Percentiles rank a stretch among this genome's conserved stretches.
Conservation (phyloP, 805 yeast species). For the Debaryomyces hansenii region DNA sequence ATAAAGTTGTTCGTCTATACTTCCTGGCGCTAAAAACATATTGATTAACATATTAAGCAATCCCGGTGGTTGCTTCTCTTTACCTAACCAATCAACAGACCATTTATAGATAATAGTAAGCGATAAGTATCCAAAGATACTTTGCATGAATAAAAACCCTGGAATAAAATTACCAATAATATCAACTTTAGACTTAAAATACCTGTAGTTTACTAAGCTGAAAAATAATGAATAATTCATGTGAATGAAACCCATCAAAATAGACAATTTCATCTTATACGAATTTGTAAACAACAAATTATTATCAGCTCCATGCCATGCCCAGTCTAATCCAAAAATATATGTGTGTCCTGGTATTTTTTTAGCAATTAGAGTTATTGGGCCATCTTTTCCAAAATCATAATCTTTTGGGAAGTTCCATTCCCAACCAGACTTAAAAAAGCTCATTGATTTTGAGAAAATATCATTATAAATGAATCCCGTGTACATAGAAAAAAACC, state of each 20-base stretch:
- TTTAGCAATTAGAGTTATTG: conserved; percentile 46
- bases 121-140: conserved; percentile 71
- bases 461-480: conserved; percentile 73
- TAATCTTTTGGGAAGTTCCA: conserved; percentile 58
- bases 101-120: conserved; percentile 72
- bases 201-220: conserved; percentile 61
- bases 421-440: conserved; percentile 70
- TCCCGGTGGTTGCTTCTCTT: conserved; percentile 67
- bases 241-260: conserved; percentile 72
- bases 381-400: conserved; percentile 23
- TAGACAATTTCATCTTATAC: conserved; percentile 74
- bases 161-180: conserved; percentile 74
- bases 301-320: conserved; percentile 82
- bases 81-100: conserved; percentile 68
- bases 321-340: conserved; percentile 65
- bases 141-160: conserved; percentile 71
- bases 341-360: conserved; percentile 48
- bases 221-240: conserved; percentile 72
- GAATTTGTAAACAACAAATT: conserved; percentile 68
- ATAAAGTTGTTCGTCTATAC: conserved; percentile 62
- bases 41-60: conserved; percentile 71
- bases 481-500: conserved; percentile 69
- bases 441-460: conserved; percentile 66
- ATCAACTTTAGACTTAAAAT: conserved; percentile 61
- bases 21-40: conserved; percentile 76